These are phyloP conservation scores for Phialocephala sp. DNA, from an alignment of 2,329 filamentous ascomycete species.

Conservation along the genomic window DNA sequence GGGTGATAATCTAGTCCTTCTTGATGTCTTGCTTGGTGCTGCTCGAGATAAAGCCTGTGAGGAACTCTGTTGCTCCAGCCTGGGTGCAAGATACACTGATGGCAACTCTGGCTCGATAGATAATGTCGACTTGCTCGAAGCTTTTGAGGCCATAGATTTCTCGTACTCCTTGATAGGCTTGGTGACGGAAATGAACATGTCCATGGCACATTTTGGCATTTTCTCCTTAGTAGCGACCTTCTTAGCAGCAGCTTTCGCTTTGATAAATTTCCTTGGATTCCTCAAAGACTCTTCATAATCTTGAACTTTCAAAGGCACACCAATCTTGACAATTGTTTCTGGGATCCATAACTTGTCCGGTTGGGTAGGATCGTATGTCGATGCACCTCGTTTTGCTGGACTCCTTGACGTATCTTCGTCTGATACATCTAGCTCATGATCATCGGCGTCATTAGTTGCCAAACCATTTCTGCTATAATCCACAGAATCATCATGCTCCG, in stretches of 20 bases:
- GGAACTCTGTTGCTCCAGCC: conserved; percentile 21
- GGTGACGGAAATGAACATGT: conserved; percentile 42
- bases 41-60: conserved; percentile 9
- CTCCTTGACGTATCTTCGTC: conserved; percentile 34
- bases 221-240: conserved; percentile 33
- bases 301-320: conserved; percentile 67
- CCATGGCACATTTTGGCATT: conserved; percentile 43
- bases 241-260: conserved; percentile 35
- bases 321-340: conserved; percentile 65
- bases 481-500: conserved; percentile 63
- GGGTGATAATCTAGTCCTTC: conserved; percentile 12
- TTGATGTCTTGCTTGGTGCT: not conserved
- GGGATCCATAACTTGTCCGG: conserved; percentile 73
- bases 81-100: conserved; percentile 33
- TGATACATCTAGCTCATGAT: conserved; percentile 55
- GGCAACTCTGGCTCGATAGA: conserved; percentile 29
- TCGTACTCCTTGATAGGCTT: conserved; percentile 32
- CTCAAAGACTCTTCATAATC: conserved; percentile 61
- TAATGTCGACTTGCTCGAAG: conserved; percentile 16
- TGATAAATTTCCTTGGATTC: conserved; percentile 36
- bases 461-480: conserved; percentile 58
- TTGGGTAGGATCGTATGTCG: conserved; percentile 67
- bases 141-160: conserved; percentile 8
- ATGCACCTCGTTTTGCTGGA: conserved; percentile 45
- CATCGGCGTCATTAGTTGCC: conserved; percentile 66